These are phyloP conservation scores for Trichoderma gracile DNA, from an alignment of 2,329 filamentous ascomycete species.

Conservation along the genomic window DNA sequence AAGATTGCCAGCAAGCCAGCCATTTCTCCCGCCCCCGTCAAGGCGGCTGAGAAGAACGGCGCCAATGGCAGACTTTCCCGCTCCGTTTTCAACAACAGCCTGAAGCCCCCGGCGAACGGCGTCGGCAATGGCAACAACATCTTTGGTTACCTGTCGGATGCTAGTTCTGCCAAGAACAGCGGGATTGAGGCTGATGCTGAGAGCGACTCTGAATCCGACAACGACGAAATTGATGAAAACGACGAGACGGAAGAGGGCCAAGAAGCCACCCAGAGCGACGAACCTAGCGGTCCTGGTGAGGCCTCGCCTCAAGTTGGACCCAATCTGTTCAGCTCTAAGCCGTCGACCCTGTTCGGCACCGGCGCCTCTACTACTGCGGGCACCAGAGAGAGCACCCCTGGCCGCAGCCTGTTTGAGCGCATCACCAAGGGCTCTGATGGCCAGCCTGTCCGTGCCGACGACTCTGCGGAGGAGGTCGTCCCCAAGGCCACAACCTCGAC, in stretches of 20 bases:
- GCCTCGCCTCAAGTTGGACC: constrained; percentile 41
- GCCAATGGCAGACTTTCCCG: constrained; percentile 43
- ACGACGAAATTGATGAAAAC: constrained; percentile 45
- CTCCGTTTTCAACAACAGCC: constrained; percentile 46
- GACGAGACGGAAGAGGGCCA: constrained; percentile 41
- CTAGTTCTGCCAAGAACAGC: constrained; percentile 56
- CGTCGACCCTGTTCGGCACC: constrained; percentile 32
- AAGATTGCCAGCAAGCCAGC: constrained; percentile 56
- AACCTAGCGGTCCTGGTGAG: constrained; percentile 44
- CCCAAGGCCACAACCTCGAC: constrained; percentile 35
- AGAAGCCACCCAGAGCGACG: constrained; percentile 47
- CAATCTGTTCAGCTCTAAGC: constrained; percentile 36
- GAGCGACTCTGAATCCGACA: constrained; percentile 41
- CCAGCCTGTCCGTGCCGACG: constrained; percentile 48
- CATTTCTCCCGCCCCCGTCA: constrained; percentile 36
- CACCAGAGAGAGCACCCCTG: constrained; percentile 48
- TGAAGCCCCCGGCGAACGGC: constrained; percentile 37
- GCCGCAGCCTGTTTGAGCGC: constrained; percentile 57
- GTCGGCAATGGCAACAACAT: constrained; percentile 51
- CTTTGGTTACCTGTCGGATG: constrained; percentile 61
- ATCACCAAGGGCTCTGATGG: constrained; percentile 53
- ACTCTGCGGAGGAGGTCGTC: constrained; percentile 30
- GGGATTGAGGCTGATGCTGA: constrained; percentile 51
- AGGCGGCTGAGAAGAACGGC: constrained; percentile 33
- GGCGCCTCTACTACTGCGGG: constrained; percentile 42